Evolutionary conservation across 1,284 basidiomycete genomes (phyloP), one percentile per base, ranked within the genome.

Genomic region (Puccinia coronata): DNA sequence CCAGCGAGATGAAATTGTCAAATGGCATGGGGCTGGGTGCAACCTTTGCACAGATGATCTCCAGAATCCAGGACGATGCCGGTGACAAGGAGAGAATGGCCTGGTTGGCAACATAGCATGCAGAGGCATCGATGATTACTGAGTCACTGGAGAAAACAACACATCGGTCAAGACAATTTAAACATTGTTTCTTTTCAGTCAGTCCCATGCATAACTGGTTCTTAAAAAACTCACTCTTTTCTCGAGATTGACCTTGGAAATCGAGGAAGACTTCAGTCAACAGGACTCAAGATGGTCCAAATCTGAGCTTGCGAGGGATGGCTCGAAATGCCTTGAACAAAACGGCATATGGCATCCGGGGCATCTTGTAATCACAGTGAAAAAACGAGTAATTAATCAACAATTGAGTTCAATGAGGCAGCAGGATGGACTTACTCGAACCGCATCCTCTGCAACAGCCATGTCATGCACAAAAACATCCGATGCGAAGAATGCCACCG

Each of bases 41-140:
- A 97, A 88, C 95, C 94, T 87, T 96, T 93, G 90, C 95, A 95
- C 83, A 96, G 94, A 90, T 94, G 94, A 87, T 96, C 94, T 86
- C 94, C 94, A 41, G 94, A 95, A 88, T 96, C 94, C 85, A 95
- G 90, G 78, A 95, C 94, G 88, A 95, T 94, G 92, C 93, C 94
- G 72, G 94, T 96, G 83, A 96, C 78, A 96, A 90, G 53, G 93
- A 95, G 59, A 96, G 90, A 80, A 95, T 93, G 87, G 94, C 94
- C 89, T 96, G 94, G 87, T 95, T 95, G 82, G 92, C 90, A 84
- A 95, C 93, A 89, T 95, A 95, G 90, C 95, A 95, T 20, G 94
- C 94, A 80, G 94, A 94, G 6, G 91, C 91, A 88, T 95, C 96
- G 91, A 96, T 96, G 67, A 93, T 96, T 90, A 96, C 94, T 95